Evolutionary conservation across 106 monocot species (phyloP).

Genomic region (Dendrobium officinale): DNA sequence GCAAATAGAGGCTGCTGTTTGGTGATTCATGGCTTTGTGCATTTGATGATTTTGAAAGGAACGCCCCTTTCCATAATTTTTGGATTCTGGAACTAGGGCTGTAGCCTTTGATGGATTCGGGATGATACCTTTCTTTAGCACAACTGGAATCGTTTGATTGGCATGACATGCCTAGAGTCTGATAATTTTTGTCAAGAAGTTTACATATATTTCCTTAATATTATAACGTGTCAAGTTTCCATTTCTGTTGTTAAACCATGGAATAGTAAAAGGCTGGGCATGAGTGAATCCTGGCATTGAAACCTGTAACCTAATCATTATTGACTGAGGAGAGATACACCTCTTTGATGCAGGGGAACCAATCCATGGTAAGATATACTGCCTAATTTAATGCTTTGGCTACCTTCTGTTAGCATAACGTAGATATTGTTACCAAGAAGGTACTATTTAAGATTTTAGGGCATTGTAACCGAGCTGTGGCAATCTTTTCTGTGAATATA

Average conservation of each 20-base stretch:
- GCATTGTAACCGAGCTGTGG: background rate
- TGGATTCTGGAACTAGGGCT: slow-evolving; percentile 1
- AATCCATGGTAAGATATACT: background rate
- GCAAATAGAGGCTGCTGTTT: background rate
- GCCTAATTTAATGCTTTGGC: background rate
- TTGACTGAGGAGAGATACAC: background rate
- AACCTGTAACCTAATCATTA: background rate
- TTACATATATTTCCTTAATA: background rate
- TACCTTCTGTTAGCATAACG: background rate
- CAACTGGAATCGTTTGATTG: background rate
- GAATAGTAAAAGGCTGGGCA: background rate
- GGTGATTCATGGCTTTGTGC: background rate
- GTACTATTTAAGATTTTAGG: background rate
- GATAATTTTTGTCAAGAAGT: background rate
- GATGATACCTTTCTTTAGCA: background rate
- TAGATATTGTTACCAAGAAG: background rate
- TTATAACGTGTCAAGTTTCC: background rate
- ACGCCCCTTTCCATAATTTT: background rate
- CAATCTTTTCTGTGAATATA: background rate
- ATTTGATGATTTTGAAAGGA: background rate
- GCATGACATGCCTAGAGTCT: background rate
- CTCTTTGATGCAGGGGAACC: background rate
- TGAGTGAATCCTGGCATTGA: background rate
- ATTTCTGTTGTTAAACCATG: background rate
- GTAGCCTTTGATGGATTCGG: background rate